phyloP scores from a whole-genome alignment of 2,329 filamentous ascomycete genomes.

The Coniella lustricola region DNA sequence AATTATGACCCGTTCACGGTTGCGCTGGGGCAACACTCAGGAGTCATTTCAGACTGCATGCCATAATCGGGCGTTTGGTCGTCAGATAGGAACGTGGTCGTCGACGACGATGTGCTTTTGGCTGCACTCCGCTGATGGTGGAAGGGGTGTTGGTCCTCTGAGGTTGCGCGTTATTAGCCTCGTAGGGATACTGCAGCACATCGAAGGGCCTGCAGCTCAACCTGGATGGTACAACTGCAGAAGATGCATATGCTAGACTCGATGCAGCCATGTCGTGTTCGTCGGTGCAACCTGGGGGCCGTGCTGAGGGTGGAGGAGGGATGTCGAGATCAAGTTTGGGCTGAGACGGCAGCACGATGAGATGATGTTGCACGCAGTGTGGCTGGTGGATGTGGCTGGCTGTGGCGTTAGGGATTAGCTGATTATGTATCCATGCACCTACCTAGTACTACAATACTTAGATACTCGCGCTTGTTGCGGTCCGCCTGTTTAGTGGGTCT shows the following conservation, averaged over 20 bases:
- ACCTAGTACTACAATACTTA: too few species aligned
- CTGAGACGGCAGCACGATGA: not conserved
- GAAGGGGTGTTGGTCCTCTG: not conserved
- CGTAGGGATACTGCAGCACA: not conserved
- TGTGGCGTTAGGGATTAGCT: not conserved
- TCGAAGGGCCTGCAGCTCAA: slow-evolving; percentile 12
- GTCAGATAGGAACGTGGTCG: too few species aligned
- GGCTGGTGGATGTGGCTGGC: not conserved
- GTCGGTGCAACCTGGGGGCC: slow-evolving; percentile 8
- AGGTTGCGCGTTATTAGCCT: slow-evolving; percentile 5
- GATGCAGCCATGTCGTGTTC: not conserved
- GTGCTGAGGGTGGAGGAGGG: not conserved
- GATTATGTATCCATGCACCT: not conserved
- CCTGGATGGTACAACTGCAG: slow-evolving; percentile 4
- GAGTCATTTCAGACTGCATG: not conserved
- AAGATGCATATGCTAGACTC: slow-evolving; percentile 5
- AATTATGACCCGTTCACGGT: slow-evolving; percentile 1
- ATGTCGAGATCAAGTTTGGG: too few species aligned
- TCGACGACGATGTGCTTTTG: not conserved
- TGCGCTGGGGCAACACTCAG: not conserved
- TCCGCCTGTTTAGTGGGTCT: too few species aligned
- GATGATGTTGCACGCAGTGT: not conserved
- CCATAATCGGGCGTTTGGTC: not conserved
- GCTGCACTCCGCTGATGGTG: slow-evolving; percentile 7
- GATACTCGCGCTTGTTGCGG: too few species aligned